Percentiles rank a stretch among this genome's conserved stretches.
Evolutionary conservation across 805 yeast genomes (phyloP).

Genomic region (Starmerella stellata): DNA sequence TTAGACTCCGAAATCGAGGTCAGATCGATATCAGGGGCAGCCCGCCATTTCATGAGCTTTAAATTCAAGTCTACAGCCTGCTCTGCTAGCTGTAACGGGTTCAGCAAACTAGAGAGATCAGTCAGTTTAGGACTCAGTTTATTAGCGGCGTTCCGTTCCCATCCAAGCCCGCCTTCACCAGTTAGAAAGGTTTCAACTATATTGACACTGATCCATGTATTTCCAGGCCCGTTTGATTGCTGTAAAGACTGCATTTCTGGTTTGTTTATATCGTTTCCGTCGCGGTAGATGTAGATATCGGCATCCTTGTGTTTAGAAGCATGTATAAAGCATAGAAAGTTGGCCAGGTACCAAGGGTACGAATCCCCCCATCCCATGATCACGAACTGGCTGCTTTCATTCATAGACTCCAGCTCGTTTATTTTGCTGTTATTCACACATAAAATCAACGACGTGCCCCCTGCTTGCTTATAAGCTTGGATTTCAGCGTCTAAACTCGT

Average conservation of each 20-base stretch:
- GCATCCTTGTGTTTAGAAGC: conserved; percentile 24
- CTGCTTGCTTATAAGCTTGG: background rate
- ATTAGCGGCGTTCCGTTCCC: conserved; percentile 67
- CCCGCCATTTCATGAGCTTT: conserved; percentile 91
- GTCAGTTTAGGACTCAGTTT: conserved; percentile 68
- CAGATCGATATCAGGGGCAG: conserved; percentile 64
- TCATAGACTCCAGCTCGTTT: background rate
- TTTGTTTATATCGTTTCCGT: background rate
- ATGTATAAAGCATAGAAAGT: conserved; percentile 34
- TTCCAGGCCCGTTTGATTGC: background rate
- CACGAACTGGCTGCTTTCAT: conserved; percentile 1
- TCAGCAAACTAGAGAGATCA: conserved; percentile 60
- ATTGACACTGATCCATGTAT: background rate
- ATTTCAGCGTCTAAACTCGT: background rate
- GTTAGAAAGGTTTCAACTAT: conserved; percentile 1
- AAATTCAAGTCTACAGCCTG: conserved; percentile 86
- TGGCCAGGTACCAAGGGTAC: conserved; percentile 33
- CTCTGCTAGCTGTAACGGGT: conserved; percentile 66
- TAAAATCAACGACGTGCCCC: background rate
- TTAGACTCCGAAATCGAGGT: conserved; percentile 42
- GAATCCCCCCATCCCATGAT: conserved; percentile 17
- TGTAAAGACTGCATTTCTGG: too few relatives aligned
- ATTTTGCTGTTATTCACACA: background rate
- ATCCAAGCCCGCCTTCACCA: conserved; percentile 35
- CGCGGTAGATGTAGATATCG: conserved; percentile 24